Evolutionary conservation across 2,329 filamentous ascomycete species (phyloP).

Genomic region (Aspergillus melleus): DNA sequence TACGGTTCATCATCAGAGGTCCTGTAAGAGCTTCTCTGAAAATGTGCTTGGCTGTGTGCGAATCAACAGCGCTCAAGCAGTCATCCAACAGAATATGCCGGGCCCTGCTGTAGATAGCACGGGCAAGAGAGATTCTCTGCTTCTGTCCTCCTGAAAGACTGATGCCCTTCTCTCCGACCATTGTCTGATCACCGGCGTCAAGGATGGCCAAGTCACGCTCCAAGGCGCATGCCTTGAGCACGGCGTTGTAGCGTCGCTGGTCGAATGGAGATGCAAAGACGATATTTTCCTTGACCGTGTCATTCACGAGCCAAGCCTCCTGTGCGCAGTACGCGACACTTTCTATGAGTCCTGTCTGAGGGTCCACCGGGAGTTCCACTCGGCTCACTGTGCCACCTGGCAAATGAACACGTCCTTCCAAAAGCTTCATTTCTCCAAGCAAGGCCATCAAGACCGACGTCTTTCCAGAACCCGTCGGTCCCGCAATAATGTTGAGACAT

Average conservation of each 20-base stretch:
- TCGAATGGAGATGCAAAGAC: constrained; percentile 81
- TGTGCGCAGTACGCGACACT: constrained; percentile 96
- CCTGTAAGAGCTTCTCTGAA: constrained; percentile 91
- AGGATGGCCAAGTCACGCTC: constrained; percentile 90
- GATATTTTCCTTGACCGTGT: constrained; percentile 94
- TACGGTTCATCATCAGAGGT: constrained; percentile 81
- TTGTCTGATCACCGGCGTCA: constrained; percentile 85
- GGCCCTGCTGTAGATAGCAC: constrained; percentile 94
- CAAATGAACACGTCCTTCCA: constrained; percentile 78
- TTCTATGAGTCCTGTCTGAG: constrained; percentile 82
- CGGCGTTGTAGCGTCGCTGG: constrained; percentile 78
- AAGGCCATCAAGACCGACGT: constrained; percentile 94
- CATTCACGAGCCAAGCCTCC: constrained; percentile 95
- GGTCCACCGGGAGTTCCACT: constrained; percentile 78
- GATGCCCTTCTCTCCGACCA: constrained; percentile 97
- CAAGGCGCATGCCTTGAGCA: constrained; percentile 86
- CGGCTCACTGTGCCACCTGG: constrained; percentile 77
- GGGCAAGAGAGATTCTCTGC: constrained; percentile 93
- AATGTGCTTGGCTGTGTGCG: constrained; percentile 97
- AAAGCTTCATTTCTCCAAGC: constrained; percentile 89
- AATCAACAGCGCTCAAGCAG: constrained; percentile 93
- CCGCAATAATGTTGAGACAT: constrained; percentile 87
- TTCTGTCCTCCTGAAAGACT: constrained; percentile 96
- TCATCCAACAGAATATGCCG: constrained; percentile 90
- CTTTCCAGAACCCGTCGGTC: constrained; percentile 92